phyloP scores from a whole-genome alignment of 768 basidiomycete species.

The Phaeolepiota aurea region DNA sequence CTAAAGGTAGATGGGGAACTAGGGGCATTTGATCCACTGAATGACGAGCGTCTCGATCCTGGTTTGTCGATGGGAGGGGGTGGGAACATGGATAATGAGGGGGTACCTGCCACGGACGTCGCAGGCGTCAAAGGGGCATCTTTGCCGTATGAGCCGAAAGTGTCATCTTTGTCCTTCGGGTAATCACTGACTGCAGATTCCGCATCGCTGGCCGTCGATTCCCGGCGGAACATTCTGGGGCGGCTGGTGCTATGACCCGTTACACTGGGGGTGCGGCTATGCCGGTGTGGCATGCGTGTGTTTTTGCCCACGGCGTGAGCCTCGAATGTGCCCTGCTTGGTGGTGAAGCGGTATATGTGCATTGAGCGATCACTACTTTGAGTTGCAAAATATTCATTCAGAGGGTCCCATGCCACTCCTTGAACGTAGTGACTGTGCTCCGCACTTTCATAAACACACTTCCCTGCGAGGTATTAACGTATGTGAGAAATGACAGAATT shows the following conservation, averaged over 20 bases:
- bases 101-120: constrained; percentile 60
- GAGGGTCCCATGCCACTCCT: constrained; percentile 97
- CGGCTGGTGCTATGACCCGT: constrained; percentile 45
- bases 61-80: constrained; percentile 56
- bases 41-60: constrained; percentile 56
- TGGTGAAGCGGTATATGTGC: constrained; percentile 84
- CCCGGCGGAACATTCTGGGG: constrained; percentile 56
- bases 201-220: constrained; percentile 68
- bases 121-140: constrained; percentile 53
- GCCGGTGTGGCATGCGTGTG: constrained; percentile 62
- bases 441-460: constrained; percentile 82
- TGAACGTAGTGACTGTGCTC: constrained; percentile 97
- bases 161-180: constrained; percentile 34
- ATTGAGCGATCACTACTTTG: constrained; percentile 95
- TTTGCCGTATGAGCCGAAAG: constrained; percentile 15
- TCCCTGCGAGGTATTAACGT: too few relatives aligned
- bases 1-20: constrained; percentile 57
- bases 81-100: constrained; percentile 55
- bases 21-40: constrained; percentile 78
- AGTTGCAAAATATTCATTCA: constrained; percentile 95
- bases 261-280: constrained; percentile 50
- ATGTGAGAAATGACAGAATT: too few relatives aligned
- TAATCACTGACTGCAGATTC: constrained; percentile 56
- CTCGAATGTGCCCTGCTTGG: constrained; percentile 76
- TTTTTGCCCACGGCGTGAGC: constrained; percentile 90